Percentiles rank a stretch among this genome's conserved stretches.
These are phyloP conservation scores for Gossypium schwendimanii DNA, from an alignment of 441 rosid species.

Conservation along the genomic window DNA sequence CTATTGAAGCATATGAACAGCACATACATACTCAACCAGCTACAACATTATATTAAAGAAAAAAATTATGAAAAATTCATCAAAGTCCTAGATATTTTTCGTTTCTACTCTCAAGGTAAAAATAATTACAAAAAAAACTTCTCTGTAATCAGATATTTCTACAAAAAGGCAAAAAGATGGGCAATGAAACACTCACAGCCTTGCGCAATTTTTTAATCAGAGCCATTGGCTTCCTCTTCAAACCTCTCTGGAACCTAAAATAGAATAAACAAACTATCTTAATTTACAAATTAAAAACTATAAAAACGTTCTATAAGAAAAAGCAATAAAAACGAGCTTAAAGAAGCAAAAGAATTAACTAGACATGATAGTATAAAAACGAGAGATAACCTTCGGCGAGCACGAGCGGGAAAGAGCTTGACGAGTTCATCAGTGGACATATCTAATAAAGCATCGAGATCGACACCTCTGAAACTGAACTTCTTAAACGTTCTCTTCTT, in stretches of 20 bases:
- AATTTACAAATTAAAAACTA: neutral
- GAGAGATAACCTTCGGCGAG: slow-evolving; percentile 49
- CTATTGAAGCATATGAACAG: neutral
- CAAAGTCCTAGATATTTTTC: neutral
- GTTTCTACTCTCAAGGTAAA: neutral
- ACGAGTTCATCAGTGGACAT: slow-evolving; percentile 72
- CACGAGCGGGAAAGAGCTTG: slow-evolving; percentile 57
- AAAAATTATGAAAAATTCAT: neutral
- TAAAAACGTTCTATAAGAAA: too few relatives aligned
- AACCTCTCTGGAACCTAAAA: slow-evolving; percentile 48
- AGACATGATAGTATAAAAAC: neutral
- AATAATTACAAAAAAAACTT: too few relatives aligned
- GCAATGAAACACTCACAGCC: slow-evolving; percentile 35
- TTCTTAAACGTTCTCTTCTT: slow-evolving; percentile 77
- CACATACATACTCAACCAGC: neutral
- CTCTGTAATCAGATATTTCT: neutral
- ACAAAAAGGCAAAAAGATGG: neutral
- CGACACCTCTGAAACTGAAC: slow-evolving; percentile 69
- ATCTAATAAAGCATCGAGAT: slow-evolving; percentile 60
- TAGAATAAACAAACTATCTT: neutral
- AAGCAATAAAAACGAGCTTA: neutral
- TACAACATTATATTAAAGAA: neutral
- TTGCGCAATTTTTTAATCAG: slow-evolving; percentile 63
- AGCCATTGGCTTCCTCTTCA: slow-evolving; percentile 69
- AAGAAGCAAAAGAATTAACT: neutral